Evolutionary conservation across 2,329 filamentous ascomycete genomes (phyloP).

Genomic region (Purpureocillium lavendulum): DNA sequence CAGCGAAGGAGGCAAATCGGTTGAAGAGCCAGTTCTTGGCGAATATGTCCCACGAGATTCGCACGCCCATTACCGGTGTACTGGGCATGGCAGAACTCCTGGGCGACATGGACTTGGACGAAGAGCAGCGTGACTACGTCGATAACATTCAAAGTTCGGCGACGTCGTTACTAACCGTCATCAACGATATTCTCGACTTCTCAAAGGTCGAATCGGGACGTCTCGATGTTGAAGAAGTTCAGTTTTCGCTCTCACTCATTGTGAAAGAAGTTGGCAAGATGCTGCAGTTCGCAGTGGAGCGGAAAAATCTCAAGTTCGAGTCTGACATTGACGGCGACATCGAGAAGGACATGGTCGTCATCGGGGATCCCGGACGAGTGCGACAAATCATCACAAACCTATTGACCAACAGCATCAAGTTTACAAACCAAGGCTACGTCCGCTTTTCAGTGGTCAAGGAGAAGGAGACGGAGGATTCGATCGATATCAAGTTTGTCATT

Average conservation of each 20-base stretch:
- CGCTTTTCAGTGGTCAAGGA: constrained; percentile 57
- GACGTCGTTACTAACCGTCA: constrained; percentile 75
- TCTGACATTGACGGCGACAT: constrained; percentile 56
- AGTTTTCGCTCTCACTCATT: constrained; percentile 66
- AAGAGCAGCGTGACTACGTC: constrained; percentile 66
- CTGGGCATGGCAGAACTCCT: constrained; percentile 74
- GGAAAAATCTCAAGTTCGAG: constrained; percentile 67
- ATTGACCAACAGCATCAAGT: constrained; percentile 69
- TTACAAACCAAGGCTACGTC: constrained; percentile 61
- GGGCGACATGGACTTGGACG: constrained; percentile 56
- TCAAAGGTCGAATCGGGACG: constrained; percentile 77
- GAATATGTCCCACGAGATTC: constrained; percentile 76
- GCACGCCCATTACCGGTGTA: constrained; percentile 71
- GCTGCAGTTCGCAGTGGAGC: constrained; percentile 75
- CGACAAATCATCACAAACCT: constrained; percentile 79
- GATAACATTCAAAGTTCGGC: constrained; percentile 74
- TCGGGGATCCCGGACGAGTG: constrained; percentile 77
- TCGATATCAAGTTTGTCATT: constrained; percentile 63
- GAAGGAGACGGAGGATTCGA: constrained; percentile 53
- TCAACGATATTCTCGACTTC: constrained; percentile 87
- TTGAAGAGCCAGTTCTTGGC: constrained; percentile 75
- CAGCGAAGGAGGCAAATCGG: constrained; percentile 71
- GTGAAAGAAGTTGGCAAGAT: constrained; percentile 78
- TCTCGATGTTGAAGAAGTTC: constrained; percentile 71
- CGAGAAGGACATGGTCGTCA: constrained; percentile 63